Base-by-base conservation (phyloP, 75 land plant genomes). In the Isoetes taiwanensis region DNA sequence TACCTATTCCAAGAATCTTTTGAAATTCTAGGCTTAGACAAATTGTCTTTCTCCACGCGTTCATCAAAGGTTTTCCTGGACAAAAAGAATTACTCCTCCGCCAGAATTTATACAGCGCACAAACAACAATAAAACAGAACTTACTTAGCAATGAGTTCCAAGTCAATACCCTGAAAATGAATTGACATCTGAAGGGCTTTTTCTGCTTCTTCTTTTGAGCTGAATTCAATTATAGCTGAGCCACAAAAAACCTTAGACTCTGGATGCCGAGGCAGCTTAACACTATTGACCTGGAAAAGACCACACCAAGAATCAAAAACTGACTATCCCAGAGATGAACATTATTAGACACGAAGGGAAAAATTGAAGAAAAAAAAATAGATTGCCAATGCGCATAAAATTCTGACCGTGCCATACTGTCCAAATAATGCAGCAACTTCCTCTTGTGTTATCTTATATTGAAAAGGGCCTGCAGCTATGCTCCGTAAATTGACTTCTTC, bases 61-160 rank as follows among this genome's bases (percentile, higher is more conserved):
- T n/a, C n/a, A n/a, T n/a, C n/a, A n/a, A n/a, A n/a, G n/a, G n/a
- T n/a, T n/a, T n/a, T n/a, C n/a, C n/a, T n/a, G n/a, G n/a, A n/a
- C n/a, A n/a, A n/a, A n/a, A n/a, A n/a, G n/a, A n/a, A n/a, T n/a
- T n/a, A n/a, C n/a, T n/a, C n/a, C n/a, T n/a, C n/a, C n/a, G n/a
- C n/a, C n/a, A n/a, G n/a, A n/a, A n/a, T n/a, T n/a, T n/a, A n/a
- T n/a, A n/a, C n/a, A 37, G 14, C 38, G 9, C 38, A 37, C 38
- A 37, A 37, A 9, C 9, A 14, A 37, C 9, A 14, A 9, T 37
- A 37, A 9, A 42, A 2, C 6, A 63, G 1, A 41, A 27, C 78
- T 75, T 76, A 94, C 99, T 85, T 94, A 34, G 82, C 61, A 43
- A 76, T 78, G 11, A 85, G 54, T 68, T 89, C 86, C 54, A 89